Evolutionary conservation across 148 eudicot genomes (phyloP), one percentile per base, ranked within the genome.

Genomic region (Rhododendron williamsianum): DNA sequence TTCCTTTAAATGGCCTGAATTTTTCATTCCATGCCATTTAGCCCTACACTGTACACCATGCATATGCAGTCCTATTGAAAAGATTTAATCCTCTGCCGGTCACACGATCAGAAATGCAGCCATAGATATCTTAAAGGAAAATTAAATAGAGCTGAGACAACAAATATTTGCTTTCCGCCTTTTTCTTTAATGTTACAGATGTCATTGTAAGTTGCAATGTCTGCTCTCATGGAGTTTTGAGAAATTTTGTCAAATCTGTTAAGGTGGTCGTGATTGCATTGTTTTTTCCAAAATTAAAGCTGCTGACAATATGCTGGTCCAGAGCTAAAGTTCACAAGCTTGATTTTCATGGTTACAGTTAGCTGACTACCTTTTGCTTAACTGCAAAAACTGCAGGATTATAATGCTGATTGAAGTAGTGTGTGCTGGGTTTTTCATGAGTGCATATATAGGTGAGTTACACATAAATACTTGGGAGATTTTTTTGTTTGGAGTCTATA

Each of bases 391-490:
- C 54, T 93, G 89, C 95, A 97, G 99, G 93, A 94, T 95, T 73
- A 92, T 97, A 85, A 97, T 97, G 98, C 91, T 94, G 82, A 85
- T 91, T 82, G 99, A 97, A 94, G 96, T 92, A 83, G 85, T 95
- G 54, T 85, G 91, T 93, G 98, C 98, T 90, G 96, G 94, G 9
- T 92, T 90, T 89, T 94, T 95, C 87, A 93, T 95, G 96, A 85
- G 94, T 85, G 88, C 92, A 78, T 97, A 95, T 85, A 93, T 97
- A 65, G 92, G 99, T 97, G 89, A 90, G 94, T 86, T 81, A 54
- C 83, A 33, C 76, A 25, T 86, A 19, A 82, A 65, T 73, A 76
- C 80, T 73, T 27, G 82, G 76, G 43, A 38, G 67, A 83, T 85
- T 41, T 65, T 27, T 12, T 38, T 30, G 84, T 4, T 23, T 69